These are phyloP conservation scores for Hyphodiscus hymeniophilus DNA, from an alignment of 495 filamentous ascomycete species.

Conservation along the genomic window DNA sequence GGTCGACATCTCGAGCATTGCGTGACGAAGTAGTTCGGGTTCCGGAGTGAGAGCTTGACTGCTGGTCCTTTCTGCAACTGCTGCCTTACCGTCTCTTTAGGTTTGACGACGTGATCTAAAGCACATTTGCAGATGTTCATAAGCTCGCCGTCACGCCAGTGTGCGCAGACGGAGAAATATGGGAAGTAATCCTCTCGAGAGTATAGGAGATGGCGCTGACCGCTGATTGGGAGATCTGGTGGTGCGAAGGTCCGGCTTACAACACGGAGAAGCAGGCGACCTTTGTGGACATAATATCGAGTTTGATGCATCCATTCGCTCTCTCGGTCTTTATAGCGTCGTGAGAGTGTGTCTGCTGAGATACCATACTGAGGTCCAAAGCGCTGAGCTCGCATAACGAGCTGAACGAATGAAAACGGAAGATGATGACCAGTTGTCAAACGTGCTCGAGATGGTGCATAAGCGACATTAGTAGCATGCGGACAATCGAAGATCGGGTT, in stretches of 20 bases:
- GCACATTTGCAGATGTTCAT: slow-evolving; percentile 52
- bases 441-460: slow-evolving; percentile 34
- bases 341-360: slow-evolving; percentile 28
- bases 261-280: slow-evolving; percentile 46
- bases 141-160: slow-evolving; percentile 52
- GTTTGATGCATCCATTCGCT: slow-evolving; percentile 39
- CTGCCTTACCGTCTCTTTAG: slow-evolving; percentile 29
- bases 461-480: slow-evolving; percentile 24
- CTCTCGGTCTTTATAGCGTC: slow-evolving; percentile 39
- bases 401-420: slow-evolving; percentile 47
- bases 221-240: slow-evolving; percentile 33
- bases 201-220: slow-evolving; percentile 44
- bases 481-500: slow-evolving; percentile 48
- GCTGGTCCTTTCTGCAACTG: slow-evolving; percentile 21
- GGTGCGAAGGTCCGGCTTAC: slow-evolving; percentile 36
- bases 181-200: slow-evolving; percentile 51
- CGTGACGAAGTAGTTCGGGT: slow-evolving; percentile 37
- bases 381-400: slow-evolving; percentile 34
- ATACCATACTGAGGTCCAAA: slow-evolving; percentile 40
- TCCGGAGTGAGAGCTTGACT: slow-evolving; percentile 3
- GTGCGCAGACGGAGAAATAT: slow-evolving; percentile 49
- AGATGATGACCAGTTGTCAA: slow-evolving; percentile 44
- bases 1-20: slow-evolving; percentile 47
- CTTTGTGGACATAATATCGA: slow-evolving; percentile 41
- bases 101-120: slow-evolving; percentile 43